phyloP scores from a whole-genome alignment of 2,329 filamentous ascomycete species.

The Colletotrichum salicis region DNA sequence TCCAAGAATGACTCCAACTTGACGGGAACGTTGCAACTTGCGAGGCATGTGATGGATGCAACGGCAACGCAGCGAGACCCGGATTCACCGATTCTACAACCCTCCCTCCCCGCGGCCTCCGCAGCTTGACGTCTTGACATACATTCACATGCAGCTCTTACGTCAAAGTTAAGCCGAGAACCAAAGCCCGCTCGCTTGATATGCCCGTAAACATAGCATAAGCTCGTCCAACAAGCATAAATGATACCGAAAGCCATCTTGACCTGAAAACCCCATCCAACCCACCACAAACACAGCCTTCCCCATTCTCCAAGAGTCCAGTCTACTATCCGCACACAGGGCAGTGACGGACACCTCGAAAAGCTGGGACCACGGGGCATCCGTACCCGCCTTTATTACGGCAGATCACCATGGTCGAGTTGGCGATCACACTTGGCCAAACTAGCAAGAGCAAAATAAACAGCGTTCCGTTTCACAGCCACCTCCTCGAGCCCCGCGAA shows the following conservation, averaged over 20 bases:
- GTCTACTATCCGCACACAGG: too few relatives aligned
- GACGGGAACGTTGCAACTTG: neutral
- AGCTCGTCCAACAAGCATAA: neutral
- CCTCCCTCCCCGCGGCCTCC: too few relatives aligned
- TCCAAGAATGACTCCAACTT: neutral
- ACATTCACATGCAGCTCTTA: neutral
- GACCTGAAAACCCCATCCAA: neutral
- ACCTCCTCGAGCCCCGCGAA: slow-evolving; percentile 17
- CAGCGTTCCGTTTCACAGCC: slow-evolving; percentile 18
- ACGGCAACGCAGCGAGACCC: neutral
- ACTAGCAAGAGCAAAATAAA: neutral
- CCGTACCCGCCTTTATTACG: slow-evolving; percentile 1
- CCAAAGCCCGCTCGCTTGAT: neutral
- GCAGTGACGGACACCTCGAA: neutral
- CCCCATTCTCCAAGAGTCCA: neutral
- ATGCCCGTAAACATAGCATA: neutral
- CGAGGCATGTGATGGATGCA: neutral
- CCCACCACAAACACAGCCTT: neutral
- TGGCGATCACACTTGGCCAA: slow-evolving; percentile 12
- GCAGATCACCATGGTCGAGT: slow-evolving; percentile 23
- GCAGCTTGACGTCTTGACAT: neutral
- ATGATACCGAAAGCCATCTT: neutral
- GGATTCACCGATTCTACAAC: neutral
- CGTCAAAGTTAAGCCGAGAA: neutral
- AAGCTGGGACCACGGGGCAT: neutral